Percentiles rank a stretch among this genome's conserved stretches.
These are phyloP conservation scores for Suillus lakei DNA, from an alignment of 768 basidiomycete genomes.

Conservation along the genomic window DNA sequence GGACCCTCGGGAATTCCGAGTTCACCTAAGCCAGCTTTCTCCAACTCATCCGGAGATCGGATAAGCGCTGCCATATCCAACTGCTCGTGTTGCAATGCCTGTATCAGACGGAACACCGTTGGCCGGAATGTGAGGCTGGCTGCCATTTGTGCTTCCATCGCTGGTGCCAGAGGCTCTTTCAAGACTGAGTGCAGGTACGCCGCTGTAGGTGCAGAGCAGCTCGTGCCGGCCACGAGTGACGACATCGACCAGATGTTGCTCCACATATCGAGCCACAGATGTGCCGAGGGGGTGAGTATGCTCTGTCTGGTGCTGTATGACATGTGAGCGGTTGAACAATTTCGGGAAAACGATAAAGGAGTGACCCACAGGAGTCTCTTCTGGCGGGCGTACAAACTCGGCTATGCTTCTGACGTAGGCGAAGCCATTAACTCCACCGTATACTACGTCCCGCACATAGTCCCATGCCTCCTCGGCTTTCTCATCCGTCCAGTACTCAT, in stretches of 20 bases:
- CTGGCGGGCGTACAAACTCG: conserved; percentile 58
- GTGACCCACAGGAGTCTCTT: not conserved
- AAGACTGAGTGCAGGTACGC: conserved; percentile 3
- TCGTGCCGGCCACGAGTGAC: conserved; percentile 46
- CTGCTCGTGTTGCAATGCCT: conserved; percentile 19
- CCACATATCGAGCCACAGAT: conserved; percentile 45
- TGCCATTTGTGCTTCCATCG: conserved; percentile 5
- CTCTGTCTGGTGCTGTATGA: not conserved
- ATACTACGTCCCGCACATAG: conserved; percentile 76
- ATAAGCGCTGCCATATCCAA: conserved; percentile 51
- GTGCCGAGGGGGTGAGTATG: conserved; percentile 29
- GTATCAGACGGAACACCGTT: conserved; percentile 5
- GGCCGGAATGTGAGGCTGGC: conserved; percentile 7
- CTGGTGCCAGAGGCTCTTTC: not conserved
- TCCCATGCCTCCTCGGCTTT: conserved; percentile 61
- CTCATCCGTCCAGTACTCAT: conserved; percentile 52
- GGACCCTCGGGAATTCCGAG: conserved; percentile 41
- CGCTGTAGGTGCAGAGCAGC: conserved; percentile 1
- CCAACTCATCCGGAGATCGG: conserved; percentile 44
- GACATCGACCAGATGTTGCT: conserved; percentile 43
- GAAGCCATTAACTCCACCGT: conserved; percentile 76
- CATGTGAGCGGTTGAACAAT: not conserved
- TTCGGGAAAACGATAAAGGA: not conserved
- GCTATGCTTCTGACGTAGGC: conserved; percentile 81
- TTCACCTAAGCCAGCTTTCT: conserved; percentile 21